A percentile compares a stretch with the other conserved stretches of the same genome.
Conservation (phyloP, 441 rosid genomes). For the Aleurites moluccanus region DNA sequence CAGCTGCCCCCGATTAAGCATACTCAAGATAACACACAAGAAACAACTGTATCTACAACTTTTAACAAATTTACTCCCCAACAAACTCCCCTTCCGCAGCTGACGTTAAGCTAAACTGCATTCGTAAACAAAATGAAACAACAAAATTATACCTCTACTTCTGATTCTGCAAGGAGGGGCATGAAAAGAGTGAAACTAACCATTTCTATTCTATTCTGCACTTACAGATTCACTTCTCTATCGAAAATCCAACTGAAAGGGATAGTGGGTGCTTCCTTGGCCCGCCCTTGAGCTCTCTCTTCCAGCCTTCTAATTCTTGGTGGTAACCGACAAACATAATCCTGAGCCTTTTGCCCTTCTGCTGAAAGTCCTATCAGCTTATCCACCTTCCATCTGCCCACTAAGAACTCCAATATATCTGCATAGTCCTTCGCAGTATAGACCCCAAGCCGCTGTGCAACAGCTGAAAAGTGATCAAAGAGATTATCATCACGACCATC, state of each 20-base stretch:
- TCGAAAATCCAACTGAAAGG: slow-evolving; percentile 86
- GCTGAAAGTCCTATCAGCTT: slow-evolving; percentile 64
- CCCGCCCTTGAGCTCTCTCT: slow-evolving; percentile 79
- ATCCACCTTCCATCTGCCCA: slow-evolving; percentile 80
- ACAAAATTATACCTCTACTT: slow-evolving; percentile 12
- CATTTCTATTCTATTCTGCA: slow-evolving; percentile 8
- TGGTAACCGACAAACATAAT: slow-evolving; percentile 68
- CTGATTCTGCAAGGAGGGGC: slow-evolving; percentile 6
- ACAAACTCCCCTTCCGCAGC: slow-evolving; percentile 9
- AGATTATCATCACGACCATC: slow-evolving; percentile 75
- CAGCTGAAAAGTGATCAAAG: slow-evolving; percentile 77
- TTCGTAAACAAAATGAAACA: slow-evolving; percentile 8
- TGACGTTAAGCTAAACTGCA: not conserved
- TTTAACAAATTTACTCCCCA: slow-evolving; percentile 17
- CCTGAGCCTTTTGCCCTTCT: slow-evolving; percentile 82
- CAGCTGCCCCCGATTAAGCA: slow-evolving; percentile 32
- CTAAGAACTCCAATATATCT: slow-evolving; percentile 84
- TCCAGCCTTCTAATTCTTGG: slow-evolving; percentile 76
- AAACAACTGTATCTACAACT: slow-evolving; percentile 43
- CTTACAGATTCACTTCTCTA: slow-evolving; percentile 68
- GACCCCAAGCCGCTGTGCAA: slow-evolving; percentile 85
- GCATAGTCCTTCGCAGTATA: slow-evolving; percentile 89
- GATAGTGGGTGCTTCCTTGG: slow-evolving; percentile 54
- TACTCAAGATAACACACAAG: slow-evolving; percentile 27
- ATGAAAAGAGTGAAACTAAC: slow-evolving; percentile 13